phyloP scores from a whole-genome alignment of 2,329 filamentous ascomycete species.

The Exophiala mesophila region DNA sequence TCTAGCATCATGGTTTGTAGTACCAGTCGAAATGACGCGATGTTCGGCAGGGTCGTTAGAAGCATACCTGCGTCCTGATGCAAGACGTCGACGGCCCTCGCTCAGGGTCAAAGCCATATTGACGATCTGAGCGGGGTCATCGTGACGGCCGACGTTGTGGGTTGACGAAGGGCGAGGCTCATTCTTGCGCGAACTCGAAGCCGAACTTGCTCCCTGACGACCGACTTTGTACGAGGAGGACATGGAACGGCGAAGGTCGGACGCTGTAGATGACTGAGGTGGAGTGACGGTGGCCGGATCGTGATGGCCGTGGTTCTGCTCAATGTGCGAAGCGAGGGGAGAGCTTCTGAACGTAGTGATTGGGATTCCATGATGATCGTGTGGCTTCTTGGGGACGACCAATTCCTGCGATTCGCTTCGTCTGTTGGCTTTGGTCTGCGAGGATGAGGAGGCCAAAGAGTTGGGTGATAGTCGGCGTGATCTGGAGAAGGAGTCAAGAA shows the following conservation, averaged over 20 bases:
- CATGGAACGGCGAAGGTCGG: slow-evolving; percentile 13
- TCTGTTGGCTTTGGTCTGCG: slow-evolving; percentile 38
- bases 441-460: slow-evolving; percentile 27
- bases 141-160: slow-evolving; percentile 46
- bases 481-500: slow-evolving; percentile 41
- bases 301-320: slow-evolving; percentile 3
- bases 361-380: slow-evolving; percentile 33
- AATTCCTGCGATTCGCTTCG: slow-evolving; percentile 34
- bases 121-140: slow-evolving; percentile 84
- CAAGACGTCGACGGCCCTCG: slow-evolving; percentile 66
- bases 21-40: slow-evolving; percentile 18
- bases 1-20: slow-evolving; percentile 9
- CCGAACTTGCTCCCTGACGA: slow-evolving; percentile 7
- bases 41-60: slow-evolving; percentile 31
- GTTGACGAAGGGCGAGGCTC: slow-evolving; percentile 6
- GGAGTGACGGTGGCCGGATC: slow-evolving; percentile 14
- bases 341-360: slow-evolving; percentile 32
- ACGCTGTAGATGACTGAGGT: slow-evolving; percentile 3
- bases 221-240: slow-evolving; percentile 12
- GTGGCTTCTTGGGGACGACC: slow-evolving; percentile 34
- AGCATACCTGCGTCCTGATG: slow-evolving; percentile 43
- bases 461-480: slow-evolving; percentile 29
- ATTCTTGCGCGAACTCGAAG: slow-evolving; percentile 6
- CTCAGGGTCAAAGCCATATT: slow-evolving; percentile 86
- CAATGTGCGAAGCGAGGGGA: slow-evolving; percentile 29